phyloP scores from a whole-genome alignment of 768 basidiomycete genomes.

The Termitomyces sp. region DNA sequence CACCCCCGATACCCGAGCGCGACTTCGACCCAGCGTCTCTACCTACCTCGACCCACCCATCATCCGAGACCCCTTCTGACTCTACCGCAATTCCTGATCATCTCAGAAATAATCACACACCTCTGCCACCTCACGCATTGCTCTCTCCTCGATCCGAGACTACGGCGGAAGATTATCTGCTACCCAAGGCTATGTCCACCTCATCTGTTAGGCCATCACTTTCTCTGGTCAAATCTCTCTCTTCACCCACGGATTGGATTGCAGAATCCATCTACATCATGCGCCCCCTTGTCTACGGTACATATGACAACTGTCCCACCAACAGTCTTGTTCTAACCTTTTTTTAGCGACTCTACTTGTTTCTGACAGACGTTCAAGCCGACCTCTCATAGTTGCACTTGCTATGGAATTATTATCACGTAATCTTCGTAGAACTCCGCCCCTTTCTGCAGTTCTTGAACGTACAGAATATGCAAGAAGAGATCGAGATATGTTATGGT shows the following conservation, averaged over 20 bases:
- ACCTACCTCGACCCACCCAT: conserved; percentile 47
- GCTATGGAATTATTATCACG: conserved; percentile 73
- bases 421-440: conserved; percentile 65
- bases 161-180: conserved; percentile 74
- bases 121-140: conserved; percentile 62
- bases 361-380: conserved; percentile 48
- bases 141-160: conserved; percentile 54
- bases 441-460: conserved; percentile 61
- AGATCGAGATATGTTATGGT: conserved; percentile 82
- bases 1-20: conserved; percentile 81
- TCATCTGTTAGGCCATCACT: conserved; percentile 69
- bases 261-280: conserved; percentile 70
- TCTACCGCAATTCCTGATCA: conserved; percentile 72
- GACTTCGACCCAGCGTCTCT: conserved; percentile 78
- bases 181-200: conserved; percentile 78
- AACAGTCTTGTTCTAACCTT: conserved; percentile 11
- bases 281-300: conserved; percentile 78
- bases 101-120: conserved; percentile 72
- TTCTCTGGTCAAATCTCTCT: conserved; percentile 58
- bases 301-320: conserved; percentile 12
- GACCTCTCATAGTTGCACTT: conserved; percentile 63
- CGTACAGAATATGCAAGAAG: conserved; percentile 77
- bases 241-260: conserved; percentile 69
- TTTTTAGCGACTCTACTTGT: conserved; percentile 38
- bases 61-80: conserved; percentile 52